Percentiles rank a stretch among this genome's conserved stretches.
Conservation (phyloP, 2,329 filamentous ascomycete species). For the Ophiosphaerella korrae region DNA sequence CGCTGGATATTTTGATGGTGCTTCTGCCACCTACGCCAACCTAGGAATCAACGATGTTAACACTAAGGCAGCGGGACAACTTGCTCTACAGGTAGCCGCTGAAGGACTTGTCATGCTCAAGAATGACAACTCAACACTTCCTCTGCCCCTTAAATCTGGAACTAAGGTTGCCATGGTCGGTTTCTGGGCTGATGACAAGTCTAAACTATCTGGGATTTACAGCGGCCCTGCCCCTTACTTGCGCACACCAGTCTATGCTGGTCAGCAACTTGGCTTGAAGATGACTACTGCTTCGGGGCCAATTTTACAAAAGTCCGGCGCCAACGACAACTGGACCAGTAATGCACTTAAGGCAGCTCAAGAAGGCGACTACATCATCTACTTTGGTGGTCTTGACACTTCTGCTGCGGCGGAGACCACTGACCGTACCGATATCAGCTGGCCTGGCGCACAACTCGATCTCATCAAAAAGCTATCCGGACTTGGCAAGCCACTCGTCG, state of each 20-base stretch:
- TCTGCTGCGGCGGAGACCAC: constrained; percentile 58
- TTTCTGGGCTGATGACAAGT: constrained; percentile 63
- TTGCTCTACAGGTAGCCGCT: constrained; percentile 61
- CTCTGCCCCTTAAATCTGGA: constrained; percentile 46
- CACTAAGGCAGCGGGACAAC: constrained; percentile 57
- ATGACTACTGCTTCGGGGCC: constrained; percentile 39
- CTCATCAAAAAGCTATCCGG: constrained; percentile 56
- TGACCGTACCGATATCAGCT: constrained; percentile 59
- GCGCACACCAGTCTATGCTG: constrained; percentile 59
- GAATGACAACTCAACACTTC: constrained; percentile 56
- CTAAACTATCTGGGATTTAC: constrained; percentile 66
- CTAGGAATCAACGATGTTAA: constrained; percentile 63
- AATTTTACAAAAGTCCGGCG: constrained; percentile 16
- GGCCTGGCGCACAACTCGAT: constrained; percentile 58
- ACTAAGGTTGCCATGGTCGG: constrained; percentile 61
- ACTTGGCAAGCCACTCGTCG: constrained; percentile 57
- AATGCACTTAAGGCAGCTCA: constrained; percentile 42
- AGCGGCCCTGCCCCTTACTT: constrained; percentile 61
- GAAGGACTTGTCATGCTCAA: constrained; percentile 58
- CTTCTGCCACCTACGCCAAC: constrained; percentile 54
- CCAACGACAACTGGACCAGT: constrained; percentile 18
- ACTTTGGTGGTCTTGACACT: constrained; percentile 61
- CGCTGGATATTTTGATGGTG: constrained; percentile 63
- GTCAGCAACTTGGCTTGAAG: constrained; percentile 52
- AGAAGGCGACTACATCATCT: constrained; percentile 59